phyloP scores from a whole-genome alignment of 441 rosid genomes.

The Gossypium lobatum region DNA sequence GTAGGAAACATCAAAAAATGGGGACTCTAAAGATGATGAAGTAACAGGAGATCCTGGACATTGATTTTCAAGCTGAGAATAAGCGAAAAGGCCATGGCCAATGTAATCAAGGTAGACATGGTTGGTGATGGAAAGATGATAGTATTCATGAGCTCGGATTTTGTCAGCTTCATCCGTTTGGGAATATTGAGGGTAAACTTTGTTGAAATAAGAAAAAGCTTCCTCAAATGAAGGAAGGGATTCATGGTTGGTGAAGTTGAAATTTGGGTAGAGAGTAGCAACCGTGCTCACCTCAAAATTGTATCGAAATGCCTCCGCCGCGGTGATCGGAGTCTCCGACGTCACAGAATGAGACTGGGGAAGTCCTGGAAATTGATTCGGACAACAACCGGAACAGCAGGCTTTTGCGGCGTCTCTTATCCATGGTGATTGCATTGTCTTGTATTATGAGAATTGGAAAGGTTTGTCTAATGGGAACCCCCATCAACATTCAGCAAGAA shows the following conservation, averaged over 20 bases:
- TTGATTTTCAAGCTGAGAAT: conserved; percentile 39
- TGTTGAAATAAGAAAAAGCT: conserved; percentile 46
- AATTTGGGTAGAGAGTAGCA: conserved; percentile 35
- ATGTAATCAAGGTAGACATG: conserved; percentile 60
- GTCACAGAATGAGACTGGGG: conserved; percentile 21
- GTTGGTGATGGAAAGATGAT: conserved; percentile 43
- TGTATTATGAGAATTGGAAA: background rate
- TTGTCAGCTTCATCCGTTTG: conserved; percentile 50
- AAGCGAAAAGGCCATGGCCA: conserved; percentile 72
- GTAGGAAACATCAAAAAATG: conserved; percentile 44
- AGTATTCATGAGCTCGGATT: conserved; percentile 55
- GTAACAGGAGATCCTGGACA: conserved; percentile 14
- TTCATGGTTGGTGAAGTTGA: conserved; percentile 73
- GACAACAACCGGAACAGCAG: conserved; percentile 54
- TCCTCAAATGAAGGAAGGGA: conserved; percentile 62
- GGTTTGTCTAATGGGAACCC: conserved; percentile 10
- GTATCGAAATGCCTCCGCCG: conserved; percentile 42
- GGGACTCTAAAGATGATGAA: conserved; percentile 19
- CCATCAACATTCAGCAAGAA: background rate
- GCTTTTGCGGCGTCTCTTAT: conserved; percentile 35
- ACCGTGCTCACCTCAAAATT: conserved; percentile 33
- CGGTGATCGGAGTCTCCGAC: conserved; percentile 18
- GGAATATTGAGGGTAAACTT: conserved; percentile 47
- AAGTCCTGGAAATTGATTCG: conserved; percentile 33
- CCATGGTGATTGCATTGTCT: conserved; percentile 34